Base-by-base conservation (phyloP, 352 stramenopile genomes). In the Globisporangium cylindrosporum region DNA sequence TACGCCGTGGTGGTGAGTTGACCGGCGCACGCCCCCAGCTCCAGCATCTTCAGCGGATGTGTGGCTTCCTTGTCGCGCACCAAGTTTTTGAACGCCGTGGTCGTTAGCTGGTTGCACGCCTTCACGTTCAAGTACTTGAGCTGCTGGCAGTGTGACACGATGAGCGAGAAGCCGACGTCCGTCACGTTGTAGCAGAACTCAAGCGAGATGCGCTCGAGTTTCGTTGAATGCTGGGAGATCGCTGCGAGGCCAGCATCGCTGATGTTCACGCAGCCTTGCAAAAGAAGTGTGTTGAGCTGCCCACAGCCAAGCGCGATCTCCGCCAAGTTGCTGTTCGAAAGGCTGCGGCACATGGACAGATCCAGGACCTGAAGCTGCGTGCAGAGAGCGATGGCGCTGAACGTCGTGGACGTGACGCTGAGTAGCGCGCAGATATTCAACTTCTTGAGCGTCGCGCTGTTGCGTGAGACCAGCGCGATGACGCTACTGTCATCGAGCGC, bases 161-260 rank as follows among this genome's bases (percentile, higher is more conserved):
- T 69, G 10, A 74, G 60, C 1, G 63, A 54, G 14, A 97, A 71
- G 1, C 83, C 88, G 0, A 70, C 68, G 66, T 95, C 88, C 0
- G 89, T 96, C 48, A 98, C 80, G 41, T 91, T 88, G 75, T 90
- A 88, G 77, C 90, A 97, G 75, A 96, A 97, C 38, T 90, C 78
- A 27, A 97, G 77, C n/a, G 91, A 91, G 7, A 97, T 67, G n/a
- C 62, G 70, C 55, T 79, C 64, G 3, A 98, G 68, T 12, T 68
- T 69, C 4, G 10, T 57, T 10, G 73, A 79, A 51, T 79, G 69
- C 36, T 67, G 22, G 5, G 82, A 78, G 27, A 92, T 71, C 5
- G 74, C 71, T 24, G 71, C 38, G 2, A 93, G 62, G 4, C 78
- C 83, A 10, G 61, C 61, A 70, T 97, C 89, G 24, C 84, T 86